These are phyloP conservation scores for Apophysomyces variabilis DNA, from an alignment of 371 early-diverging fungal species.

Conservation along the genomic window DNA sequence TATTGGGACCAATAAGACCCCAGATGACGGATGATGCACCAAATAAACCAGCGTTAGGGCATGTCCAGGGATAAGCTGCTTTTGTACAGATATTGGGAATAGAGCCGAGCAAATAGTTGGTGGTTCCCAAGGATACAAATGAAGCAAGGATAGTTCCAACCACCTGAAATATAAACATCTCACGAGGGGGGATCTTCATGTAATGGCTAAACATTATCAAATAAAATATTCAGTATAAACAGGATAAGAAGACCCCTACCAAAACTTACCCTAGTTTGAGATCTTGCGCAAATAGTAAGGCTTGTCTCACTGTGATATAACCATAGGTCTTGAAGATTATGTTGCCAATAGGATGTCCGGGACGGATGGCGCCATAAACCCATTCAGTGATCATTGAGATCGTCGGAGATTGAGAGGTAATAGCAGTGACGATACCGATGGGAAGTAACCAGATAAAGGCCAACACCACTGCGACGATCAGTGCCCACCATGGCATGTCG, in stretches of 20 bases:
- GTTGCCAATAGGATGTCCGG: slow-evolving; percentile 62
- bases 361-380: slow-evolving; percentile 54
- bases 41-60: slow-evolving; percentile 49
- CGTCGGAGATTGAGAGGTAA: slow-evolving; percentile 46
- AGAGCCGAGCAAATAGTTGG: slow-evolving; percentile 60
- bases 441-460: slow-evolving; percentile 72
- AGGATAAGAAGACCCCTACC: not conserved
- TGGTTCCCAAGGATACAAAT: slow-evolving; percentile 59
- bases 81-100: slow-evolving; percentile 58
- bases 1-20: slow-evolving; percentile 70
- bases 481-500: slow-evolving; percentile 67
- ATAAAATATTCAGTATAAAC: not conserved
- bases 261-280: slow-evolving; percentile 49
- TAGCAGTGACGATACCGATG: slow-evolving; percentile 61
- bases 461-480: slow-evolving; percentile 65
- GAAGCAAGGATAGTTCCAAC: slow-evolving; percentile 65
- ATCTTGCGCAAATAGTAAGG: slow-evolving; percentile 60
- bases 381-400: slow-evolving; percentile 52
- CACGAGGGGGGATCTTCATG: slow-evolving; percentile 73
- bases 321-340: slow-evolving; percentile 68
- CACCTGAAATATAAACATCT: slow-evolving; percentile 64
- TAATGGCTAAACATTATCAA: slow-evolving; percentile 36
- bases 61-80: slow-evolving; percentile 55
- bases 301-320: slow-evolving; percentile 60
- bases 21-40: slow-evolving; percentile 56